Evolutionary conservation across 1,139 yeast genomes (phyloP).

Genomic region (Sugiyamaella grinbergsii): DNA sequence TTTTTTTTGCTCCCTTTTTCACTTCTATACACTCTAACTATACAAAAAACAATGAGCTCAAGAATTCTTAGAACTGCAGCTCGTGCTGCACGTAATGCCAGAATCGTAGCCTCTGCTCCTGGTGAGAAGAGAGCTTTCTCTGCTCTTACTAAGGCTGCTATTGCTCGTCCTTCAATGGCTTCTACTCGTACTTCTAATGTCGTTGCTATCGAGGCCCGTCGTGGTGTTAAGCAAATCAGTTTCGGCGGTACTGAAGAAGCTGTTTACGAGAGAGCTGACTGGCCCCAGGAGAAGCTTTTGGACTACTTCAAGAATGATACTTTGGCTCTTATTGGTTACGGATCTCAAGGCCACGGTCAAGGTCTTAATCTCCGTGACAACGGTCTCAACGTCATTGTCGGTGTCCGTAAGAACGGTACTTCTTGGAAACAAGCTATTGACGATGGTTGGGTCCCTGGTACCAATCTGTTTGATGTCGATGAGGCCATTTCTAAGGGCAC

Average conservation of each 20-base stretch:
- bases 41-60: constrained; percentile 20
- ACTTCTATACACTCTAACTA: neutral
- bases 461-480: constrained; percentile 90
- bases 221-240: constrained; percentile 91
- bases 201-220: constrained; percentile 33
- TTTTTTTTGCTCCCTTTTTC: neutral
- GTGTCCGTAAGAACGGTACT: constrained; percentile 98
- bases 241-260: constrained; percentile 94
- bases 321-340: constrained; percentile 96
- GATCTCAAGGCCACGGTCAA: constrained; percentile 99
- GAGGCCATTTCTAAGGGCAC: constrained; percentile 95
- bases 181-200: constrained; percentile 29
- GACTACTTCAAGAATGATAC: constrained; percentile 98
- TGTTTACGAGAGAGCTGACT: constrained; percentile 98
- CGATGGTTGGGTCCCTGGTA: constrained; percentile 99
- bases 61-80: constrained; percentile 31
- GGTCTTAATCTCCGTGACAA: constrained; percentile 99
- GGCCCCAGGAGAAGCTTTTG: constrained; percentile 96
- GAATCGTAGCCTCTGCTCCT: constrained; percentile 27
- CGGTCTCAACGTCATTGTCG: constrained; percentile 94
- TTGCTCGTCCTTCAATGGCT: constrained; percentile 32
- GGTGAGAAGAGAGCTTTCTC: constrained; percentile 31
- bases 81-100: constrained; percentile 32
- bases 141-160: constrained; percentile 33
- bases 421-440: constrained; percentile 99